Conservation (phyloP, 1,139 yeast genomes). For the Blastobotrys apis region DNA sequence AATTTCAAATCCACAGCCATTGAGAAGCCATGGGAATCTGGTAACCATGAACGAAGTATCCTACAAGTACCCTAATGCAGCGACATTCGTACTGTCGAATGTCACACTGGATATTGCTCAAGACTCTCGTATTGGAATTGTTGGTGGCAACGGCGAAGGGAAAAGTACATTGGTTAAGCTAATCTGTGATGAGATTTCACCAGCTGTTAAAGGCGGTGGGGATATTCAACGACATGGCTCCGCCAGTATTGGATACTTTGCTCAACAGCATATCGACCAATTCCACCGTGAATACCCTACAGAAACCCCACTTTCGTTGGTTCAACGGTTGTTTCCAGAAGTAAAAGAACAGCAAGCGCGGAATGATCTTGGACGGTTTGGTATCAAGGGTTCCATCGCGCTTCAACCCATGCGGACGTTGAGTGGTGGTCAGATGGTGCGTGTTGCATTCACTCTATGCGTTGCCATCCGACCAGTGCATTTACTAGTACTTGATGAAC, state of each 20-base stretch:
- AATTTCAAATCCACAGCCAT: slow-evolving; percentile 6
- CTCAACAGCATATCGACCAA: slow-evolving; percentile 13
- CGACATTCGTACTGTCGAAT: not conserved
- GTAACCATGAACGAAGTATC: slow-evolving; percentile 6
- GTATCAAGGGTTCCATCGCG: slow-evolving; percentile 9
- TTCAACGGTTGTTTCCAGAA: not conserved
- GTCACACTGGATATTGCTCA: slow-evolving; percentile 10
- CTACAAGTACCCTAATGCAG: not conserved
- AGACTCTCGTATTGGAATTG: slow-evolving; percentile 53
- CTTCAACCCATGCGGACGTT: slow-evolving; percentile 8
- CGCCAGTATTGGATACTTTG: slow-evolving; percentile 9
- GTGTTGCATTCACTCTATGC: slow-evolving; percentile 14
- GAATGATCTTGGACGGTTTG: slow-evolving; percentile 12
- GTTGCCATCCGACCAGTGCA: slow-evolving; percentile 6
- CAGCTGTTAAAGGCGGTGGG: too few species aligned
- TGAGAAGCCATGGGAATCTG: slow-evolving; percentile 5
- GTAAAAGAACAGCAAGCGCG: slow-evolving; percentile 7
- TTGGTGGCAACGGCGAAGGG: slow-evolving; percentile 99
- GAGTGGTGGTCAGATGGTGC: slow-evolving; percentile 16
- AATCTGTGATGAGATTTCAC: slow-evolving; percentile 3
- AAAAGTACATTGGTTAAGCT: slow-evolving; percentile 64
- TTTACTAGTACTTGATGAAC: slow-evolving; percentile 15
- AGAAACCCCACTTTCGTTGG: slow-evolving; percentile 2
- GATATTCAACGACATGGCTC: slow-evolving; percentile 1
- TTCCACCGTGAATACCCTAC: not conserved